These are phyloP conservation scores for Starmerella floricola DNA, from an alignment of 805 yeast genomes.

Conservation along the genomic window DNA sequence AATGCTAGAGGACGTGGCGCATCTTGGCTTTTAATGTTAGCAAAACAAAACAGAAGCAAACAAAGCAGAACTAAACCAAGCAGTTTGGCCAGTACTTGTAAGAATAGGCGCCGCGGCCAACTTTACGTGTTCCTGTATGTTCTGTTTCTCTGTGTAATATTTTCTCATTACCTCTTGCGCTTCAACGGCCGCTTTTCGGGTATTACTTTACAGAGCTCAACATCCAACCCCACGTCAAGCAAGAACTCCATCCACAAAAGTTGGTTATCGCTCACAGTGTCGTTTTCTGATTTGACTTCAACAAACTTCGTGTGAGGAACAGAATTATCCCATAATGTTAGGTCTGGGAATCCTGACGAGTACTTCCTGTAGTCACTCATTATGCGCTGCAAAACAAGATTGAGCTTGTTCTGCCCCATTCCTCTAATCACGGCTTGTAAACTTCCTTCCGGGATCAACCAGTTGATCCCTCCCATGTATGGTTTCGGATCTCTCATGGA, in stretches of 20 bases:
- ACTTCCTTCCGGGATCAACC: constrained; percentile 21
- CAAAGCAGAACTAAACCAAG: too few relatives aligned
- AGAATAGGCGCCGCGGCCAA: too few relatives aligned
- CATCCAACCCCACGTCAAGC: constrained; percentile 23
- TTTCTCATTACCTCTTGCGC: neutral
- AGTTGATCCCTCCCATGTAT: constrained; percentile 26
- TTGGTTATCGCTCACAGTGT: constrained; percentile 30
- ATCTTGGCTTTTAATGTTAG: too few relatives aligned
- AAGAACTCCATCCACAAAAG: constrained; percentile 30
- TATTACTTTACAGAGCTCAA: constrained; percentile 26
- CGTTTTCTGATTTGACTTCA: constrained; percentile 32
- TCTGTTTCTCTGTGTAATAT: neutral
- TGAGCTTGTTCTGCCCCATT: constrained; percentile 7
- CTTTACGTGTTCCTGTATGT: neutral
- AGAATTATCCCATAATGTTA: constrained; percentile 26
- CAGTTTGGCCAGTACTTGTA: too few relatives aligned
- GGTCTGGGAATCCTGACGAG: constrained; percentile 30
- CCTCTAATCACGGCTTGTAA: constrained; percentile 11
- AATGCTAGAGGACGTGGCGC: too few relatives aligned
- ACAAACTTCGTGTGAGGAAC: constrained; percentile 22
- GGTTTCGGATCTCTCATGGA: constrained; percentile 19
- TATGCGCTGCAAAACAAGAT: constrained; percentile 11
- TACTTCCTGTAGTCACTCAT: constrained; percentile 21
- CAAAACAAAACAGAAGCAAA: too few relatives aligned
- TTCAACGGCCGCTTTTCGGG: constrained; percentile 7